These are phyloP conservation scores for Stagonosporopsis rhizophila DNA, from an alignment of 2,329 filamentous ascomycete species.

Conservation along the genomic window DNA sequence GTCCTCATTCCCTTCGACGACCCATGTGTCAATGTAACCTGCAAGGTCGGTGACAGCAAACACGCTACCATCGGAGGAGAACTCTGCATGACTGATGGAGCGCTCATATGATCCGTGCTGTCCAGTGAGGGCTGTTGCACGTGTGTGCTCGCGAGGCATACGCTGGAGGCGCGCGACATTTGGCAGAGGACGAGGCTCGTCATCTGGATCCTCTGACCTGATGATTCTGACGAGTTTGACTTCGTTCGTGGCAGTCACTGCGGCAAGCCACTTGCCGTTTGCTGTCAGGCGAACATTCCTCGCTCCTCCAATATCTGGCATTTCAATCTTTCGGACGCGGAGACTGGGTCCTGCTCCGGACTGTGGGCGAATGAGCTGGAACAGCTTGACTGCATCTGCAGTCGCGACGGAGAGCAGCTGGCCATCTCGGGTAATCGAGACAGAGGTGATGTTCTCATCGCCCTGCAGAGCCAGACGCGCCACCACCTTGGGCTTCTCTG, in stretches of 20 bases:
- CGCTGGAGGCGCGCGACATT: slow-evolving; percentile 51
- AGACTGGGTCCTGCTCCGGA: slow-evolving; percentile 65
- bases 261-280: slow-evolving; percentile 72
- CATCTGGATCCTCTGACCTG: slow-evolving; percentile 49
- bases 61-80: slow-evolving; percentile 81
- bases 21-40: slow-evolving; percentile 88
- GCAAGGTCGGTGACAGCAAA: slow-evolving; percentile 81
- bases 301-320: slow-evolving; percentile 72
- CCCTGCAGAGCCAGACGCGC: slow-evolving; percentile 56
- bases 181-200: slow-evolving; percentile 48
- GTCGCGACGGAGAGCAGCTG: slow-evolving; percentile 80
- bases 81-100: slow-evolving; percentile 75
- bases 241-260: slow-evolving; percentile 56
- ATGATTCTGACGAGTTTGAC: slow-evolving; percentile 57
- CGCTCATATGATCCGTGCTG: slow-evolving; percentile 78
- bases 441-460: slow-evolving; percentile 83
- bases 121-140: slow-evolving; percentile 59
- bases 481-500: slow-evolving; percentile 53
- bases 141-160: slow-evolving; percentile 36
- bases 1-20: slow-evolving; percentile 68
- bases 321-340: slow-evolving; percentile 72
- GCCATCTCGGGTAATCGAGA: slow-evolving; percentile 73
- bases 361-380: slow-evolving; percentile 67
- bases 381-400: slow-evolving; percentile 76
- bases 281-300: slow-evolving; percentile 73